A percentile compares a stretch with the other conserved stretches of the same genome.
Evolutionary conservation across 345 rosid species (phyloP).

Genomic region (Brassica juncea): DNA sequence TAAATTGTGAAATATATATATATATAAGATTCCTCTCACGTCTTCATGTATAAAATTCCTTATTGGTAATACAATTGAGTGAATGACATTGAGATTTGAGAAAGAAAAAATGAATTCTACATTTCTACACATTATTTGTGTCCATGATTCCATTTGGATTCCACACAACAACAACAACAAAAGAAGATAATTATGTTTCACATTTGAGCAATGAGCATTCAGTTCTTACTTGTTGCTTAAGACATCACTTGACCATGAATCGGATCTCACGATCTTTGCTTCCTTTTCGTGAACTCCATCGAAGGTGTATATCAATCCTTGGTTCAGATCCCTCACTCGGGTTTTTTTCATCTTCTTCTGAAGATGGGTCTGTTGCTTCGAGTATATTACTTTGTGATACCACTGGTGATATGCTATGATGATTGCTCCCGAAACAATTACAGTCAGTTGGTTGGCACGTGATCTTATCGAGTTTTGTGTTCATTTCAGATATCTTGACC

Average conservation of each 20-base stretch:
- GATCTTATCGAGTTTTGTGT: constrained; percentile 25
- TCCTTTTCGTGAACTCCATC: constrained; percentile 19
- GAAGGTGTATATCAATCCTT: constrained; percentile 24
- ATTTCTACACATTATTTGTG: background rate
- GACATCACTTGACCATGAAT: background rate
- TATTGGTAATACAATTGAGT: background rate
- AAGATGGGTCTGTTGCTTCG: background rate
- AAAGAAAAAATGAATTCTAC: background rate
- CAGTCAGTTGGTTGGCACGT: constrained; percentile 4
- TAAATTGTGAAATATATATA: no score
- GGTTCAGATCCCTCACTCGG: constrained; percentile 12
- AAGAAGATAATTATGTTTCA: background rate
- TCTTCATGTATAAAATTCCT: background rate
- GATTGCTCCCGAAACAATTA: background rate
- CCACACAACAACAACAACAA: background rate
- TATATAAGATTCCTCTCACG: background rate
- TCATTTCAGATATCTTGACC: constrained; percentile 30
- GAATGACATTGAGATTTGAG: background rate
- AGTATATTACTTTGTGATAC: background rate
- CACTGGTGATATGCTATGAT: background rate
- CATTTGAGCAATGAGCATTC: background rate
- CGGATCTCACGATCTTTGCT: constrained; percentile 7
- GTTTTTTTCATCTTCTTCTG: background rate
- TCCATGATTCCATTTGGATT: background rate
- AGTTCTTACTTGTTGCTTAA: background rate